These are phyloP conservation scores for Clausena lansium DNA, from an alignment of 345 rosid species.

Conservation along the genomic window DNA sequence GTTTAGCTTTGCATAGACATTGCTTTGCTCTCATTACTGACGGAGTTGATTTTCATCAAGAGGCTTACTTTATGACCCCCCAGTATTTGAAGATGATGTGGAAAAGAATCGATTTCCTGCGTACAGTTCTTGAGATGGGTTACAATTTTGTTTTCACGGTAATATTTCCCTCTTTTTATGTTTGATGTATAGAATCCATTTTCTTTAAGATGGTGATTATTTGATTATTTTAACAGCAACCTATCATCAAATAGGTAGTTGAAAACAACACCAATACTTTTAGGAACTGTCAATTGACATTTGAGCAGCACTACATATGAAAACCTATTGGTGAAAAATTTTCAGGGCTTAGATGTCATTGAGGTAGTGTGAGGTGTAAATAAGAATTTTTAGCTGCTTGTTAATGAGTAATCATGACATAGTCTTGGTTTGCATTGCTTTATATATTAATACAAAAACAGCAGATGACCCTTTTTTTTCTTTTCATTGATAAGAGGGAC, in stretches of 20 bases:
- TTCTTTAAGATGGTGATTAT: neutral
- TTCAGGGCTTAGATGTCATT: neutral
- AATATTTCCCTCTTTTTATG: slow-evolving; percentile 2
- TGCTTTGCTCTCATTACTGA: slow-evolving; percentile 71
- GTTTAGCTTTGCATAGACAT: slow-evolving; percentile 50
- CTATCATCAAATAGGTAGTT: neutral
- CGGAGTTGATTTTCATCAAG: slow-evolving; percentile 62
- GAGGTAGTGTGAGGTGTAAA: neutral
- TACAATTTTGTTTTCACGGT: slow-evolving; percentile 91
- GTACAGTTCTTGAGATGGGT: slow-evolving; percentile 78
- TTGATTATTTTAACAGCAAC: neutral
- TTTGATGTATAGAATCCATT: neutral
- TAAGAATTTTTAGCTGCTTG: neutral
- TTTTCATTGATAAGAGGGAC: neutral
- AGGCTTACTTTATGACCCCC: slow-evolving; percentile 85
- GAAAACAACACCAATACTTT: neutral
- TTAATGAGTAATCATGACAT: neutral
- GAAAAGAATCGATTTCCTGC: slow-evolving; percentile 78
- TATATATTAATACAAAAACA: no score
- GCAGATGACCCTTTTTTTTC: neutral
- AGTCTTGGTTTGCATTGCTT: neutral
- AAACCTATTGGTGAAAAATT: neutral
- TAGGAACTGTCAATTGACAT: neutral
- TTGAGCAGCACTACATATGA: neutral
- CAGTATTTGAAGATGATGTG: slow-evolving; percentile 92